These are phyloP conservation scores for Sphagnum contortum DNA, from an alignment of 225 moss, liverwort and hornwort genomes.

Conservation along the genomic window DNA sequence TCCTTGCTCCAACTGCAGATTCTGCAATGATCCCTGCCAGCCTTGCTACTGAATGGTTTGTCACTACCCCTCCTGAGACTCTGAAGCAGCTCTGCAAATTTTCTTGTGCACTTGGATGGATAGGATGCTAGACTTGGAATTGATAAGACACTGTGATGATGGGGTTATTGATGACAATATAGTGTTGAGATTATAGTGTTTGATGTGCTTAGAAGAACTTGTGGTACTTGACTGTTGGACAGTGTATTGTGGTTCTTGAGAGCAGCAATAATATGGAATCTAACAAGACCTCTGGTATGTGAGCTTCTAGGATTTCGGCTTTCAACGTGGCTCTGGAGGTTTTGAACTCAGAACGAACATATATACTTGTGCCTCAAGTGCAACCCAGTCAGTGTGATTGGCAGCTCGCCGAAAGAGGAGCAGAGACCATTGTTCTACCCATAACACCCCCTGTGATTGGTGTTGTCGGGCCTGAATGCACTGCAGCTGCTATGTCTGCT, in stretches of 20 bases:
- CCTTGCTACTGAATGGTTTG: slow-evolving; percentile 62
- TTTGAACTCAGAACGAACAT: slow-evolving; percentile 53
- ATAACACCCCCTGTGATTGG: slow-evolving; percentile 41
- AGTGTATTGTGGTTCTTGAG: no score
- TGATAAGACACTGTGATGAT: neutral
- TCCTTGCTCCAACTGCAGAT: slow-evolving; percentile 60
- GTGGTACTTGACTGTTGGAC: neutral
- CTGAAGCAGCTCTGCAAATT: no score
- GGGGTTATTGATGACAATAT: no score
- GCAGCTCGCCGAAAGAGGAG: slow-evolving; percentile 39
- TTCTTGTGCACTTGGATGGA: neutral
- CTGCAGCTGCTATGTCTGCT: slow-evolving; percentile 67
- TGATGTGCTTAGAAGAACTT: neutral
- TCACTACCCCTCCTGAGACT: neutral
- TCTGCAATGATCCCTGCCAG: slow-evolving; percentile 51
- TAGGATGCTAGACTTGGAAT: neutral
- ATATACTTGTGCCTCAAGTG: slow-evolving; percentile 30
- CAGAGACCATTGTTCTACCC: slow-evolving; percentile 24
- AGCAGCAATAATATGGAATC: no score
- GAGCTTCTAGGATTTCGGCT: slow-evolving; percentile 55
- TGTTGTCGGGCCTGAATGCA: slow-evolving; percentile 78
- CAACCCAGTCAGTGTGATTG: slow-evolving; percentile 55
- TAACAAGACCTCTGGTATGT: no score
- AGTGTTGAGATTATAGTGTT: no score
- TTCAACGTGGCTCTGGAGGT: slow-evolving; percentile 75